Evolutionary conservation across 2,329 filamentous ascomycete species (phyloP).

Genomic region (Penicillium nordicum): DNA sequence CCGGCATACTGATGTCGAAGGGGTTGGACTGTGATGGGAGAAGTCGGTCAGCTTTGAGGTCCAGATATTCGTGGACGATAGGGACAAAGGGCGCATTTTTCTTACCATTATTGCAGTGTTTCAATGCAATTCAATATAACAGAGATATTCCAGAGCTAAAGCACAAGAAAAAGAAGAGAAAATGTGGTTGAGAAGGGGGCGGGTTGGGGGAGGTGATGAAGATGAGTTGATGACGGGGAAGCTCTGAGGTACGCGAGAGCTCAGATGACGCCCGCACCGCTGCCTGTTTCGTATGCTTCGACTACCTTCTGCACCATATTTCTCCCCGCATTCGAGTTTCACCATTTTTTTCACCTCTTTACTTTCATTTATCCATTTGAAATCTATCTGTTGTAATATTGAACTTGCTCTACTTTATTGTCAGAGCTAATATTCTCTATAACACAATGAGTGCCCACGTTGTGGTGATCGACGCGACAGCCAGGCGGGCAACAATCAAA

Average conservation of each 20-base stretch:
- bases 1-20: conserved; percentile 83
- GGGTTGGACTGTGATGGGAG: conserved; percentile 67
- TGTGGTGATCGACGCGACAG: conserved; percentile 76
- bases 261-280: conserved; percentile 36
- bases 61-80: conserved; percentile 13
- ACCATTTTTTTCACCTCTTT: not conserved
- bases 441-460: conserved; percentile 77
- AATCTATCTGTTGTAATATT: not conserved
- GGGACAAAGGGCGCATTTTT: conserved; percentile 14
- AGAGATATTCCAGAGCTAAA: conserved; percentile 13
- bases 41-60: conserved; percentile 34
- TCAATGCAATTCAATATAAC: conserved; percentile 15
- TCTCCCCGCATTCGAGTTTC: conserved; percentile 6
- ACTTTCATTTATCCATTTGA: not conserved
- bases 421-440: not conserved
- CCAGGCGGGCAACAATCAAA: conserved; percentile 76
- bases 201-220: conserved; percentile 18
- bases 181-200: conserved; percentile 15
- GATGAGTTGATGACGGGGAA: conserved; percentile 28
- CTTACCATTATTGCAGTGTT: conserved; percentile 25
- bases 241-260: conserved; percentile 29
- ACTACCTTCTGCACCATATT: conserved; percentile 28
- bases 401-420: not conserved
- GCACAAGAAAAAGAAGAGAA: conserved; percentile 4
- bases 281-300: conserved; percentile 28